Evolutionary conservation across 441 rosid species (phyloP), one percentile per base, ranked within the genome.

Genomic region (Pelargonium myrrhifolium): DNA sequence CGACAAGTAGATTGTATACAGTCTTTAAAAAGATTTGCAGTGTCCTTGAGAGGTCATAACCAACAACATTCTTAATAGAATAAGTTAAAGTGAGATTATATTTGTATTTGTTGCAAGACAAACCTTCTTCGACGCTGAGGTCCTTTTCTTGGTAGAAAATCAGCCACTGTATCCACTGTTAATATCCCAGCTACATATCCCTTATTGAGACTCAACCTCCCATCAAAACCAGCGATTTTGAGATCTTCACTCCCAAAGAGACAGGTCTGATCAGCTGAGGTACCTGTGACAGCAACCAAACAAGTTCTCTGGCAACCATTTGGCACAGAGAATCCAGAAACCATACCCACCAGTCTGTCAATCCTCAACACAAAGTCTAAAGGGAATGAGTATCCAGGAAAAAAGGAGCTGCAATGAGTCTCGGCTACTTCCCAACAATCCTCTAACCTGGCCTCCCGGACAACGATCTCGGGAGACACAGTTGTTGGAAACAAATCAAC

Each of bases 401-500:
- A 89, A 81, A 90, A 93, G 59, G 90, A 83, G 72, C 89, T 86
- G 82, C 97, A 90, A 67, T 90, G 96, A 70, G 96, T 93, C 85
- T 93, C 99, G 3, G 93, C 94, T 66, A 93, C 96, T 83, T 89
- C 95, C 97, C 98, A 93, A 51, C 90, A 86, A 70, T 93, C 97
- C 77, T 90, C 96, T 65, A 89, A 53, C 71, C 96, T 84, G 40
- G 97, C 98, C 80, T 90, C 97, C 72, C 98, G 83, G 49, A 93
- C 96, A 76, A 89, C 80, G 47, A 93, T 84, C 73, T 87, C 90
- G 2, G 95, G 93, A 64, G 95, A 84, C 71, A 86, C 69, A 12
- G 56, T 17, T 12, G 56, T 6, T 2, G 95, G 84, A 74, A 85
- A 90, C 37, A 87, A 74, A 22, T 90, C 95, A 17, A 65, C 89